Percentiles rank a stretch among this genome's conserved stretches.
phyloP scores from a whole-genome alignment of 2,329 filamentous ascomycete species.

The Blastomyces emzantsi region DNA sequence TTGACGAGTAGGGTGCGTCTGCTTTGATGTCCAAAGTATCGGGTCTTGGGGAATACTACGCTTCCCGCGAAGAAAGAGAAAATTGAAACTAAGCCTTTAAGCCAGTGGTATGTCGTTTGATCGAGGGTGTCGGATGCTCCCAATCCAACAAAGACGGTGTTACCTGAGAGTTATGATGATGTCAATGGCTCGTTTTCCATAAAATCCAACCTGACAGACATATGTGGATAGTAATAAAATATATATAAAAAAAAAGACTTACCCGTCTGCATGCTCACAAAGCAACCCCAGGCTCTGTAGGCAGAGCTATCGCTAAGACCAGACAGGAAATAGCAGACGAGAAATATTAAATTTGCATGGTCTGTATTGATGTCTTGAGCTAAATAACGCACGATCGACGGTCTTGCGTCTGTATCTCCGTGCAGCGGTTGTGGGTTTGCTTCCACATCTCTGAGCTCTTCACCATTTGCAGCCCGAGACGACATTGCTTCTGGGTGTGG shows the following conservation, averaged over 20 bases:
- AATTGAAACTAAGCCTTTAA: constrained; percentile 39
- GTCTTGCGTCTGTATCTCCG: background rate
- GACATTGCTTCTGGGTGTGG: background rate
- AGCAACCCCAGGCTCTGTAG: constrained; percentile 41
- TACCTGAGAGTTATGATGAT: constrained; percentile 25
- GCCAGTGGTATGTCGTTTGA: constrained; percentile 35
- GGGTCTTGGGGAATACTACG: constrained; percentile 33
- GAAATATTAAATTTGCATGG: constrained; percentile 30
- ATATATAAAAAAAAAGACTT: constrained; percentile 13
- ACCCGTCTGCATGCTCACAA: constrained; percentile 43
- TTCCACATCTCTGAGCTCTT: constrained; percentile 5
- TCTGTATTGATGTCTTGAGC: constrained; percentile 20
- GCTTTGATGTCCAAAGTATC: constrained; percentile 27
- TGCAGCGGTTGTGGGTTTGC: background rate
- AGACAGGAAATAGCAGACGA: constrained; percentile 34
- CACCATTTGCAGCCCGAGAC: background rate
- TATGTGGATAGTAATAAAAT: background rate
- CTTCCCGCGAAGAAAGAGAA: constrained; percentile 35
- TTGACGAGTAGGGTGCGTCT: constrained; percentile 33
- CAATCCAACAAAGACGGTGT: constrained; percentile 41
- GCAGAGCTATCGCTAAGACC: constrained; percentile 39
- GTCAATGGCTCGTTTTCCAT: background rate
- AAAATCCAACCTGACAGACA: background rate
- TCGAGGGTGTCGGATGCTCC: constrained; percentile 34
- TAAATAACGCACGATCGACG: constrained; percentile 5